Percentiles rank a stretch among this genome's conserved stretches.
These are phyloP conservation scores for Stellera chamaejasme DNA, from an alignment of 345 rosid species.

Conservation along the genomic window DNA sequence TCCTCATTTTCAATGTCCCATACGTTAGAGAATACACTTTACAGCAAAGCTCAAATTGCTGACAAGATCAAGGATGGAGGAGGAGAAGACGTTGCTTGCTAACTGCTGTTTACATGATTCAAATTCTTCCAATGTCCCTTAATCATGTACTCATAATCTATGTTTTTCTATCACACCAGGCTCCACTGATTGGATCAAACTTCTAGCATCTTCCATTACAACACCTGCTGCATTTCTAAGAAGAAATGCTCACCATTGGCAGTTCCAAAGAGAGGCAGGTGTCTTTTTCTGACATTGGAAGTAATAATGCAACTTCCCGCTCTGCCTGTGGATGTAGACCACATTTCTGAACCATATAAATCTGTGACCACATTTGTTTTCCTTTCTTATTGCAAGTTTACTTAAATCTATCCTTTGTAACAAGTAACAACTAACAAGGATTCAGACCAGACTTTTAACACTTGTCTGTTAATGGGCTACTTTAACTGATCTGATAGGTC, in stretches of 20 bases:
- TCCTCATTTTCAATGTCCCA: neutral
- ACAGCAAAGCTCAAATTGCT: conserved; percentile 6
- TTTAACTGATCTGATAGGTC: no score
- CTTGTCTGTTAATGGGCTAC: no score
- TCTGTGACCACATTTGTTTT: no score
- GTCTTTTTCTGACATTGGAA: no score
- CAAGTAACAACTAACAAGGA: no score
- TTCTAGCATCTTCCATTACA: conserved; percentile 35
- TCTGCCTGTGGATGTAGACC: no score
- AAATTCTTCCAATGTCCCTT: conserved; percentile 4
- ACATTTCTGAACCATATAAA: no score
- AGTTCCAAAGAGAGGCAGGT: neutral
- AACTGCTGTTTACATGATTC: neutral
- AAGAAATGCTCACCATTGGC: neutral
- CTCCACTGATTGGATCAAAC: conserved; percentile 31
- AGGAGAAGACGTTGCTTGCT: conserved; percentile 7
- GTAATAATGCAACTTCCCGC: no score
- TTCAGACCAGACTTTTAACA: no score
- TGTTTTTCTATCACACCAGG: conserved; percentile 37
- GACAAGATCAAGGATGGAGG: no score
- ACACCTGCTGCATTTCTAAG: conserved; percentile 22
- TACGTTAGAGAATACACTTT: neutral
- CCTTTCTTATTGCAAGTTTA: no score
- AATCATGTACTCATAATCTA: conserved; percentile 7
- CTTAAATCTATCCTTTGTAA: no score